phyloP scores from a whole-genome alignment of 2,329 filamentous ascomycete species.

The Celoporthe dispersa region DNA sequence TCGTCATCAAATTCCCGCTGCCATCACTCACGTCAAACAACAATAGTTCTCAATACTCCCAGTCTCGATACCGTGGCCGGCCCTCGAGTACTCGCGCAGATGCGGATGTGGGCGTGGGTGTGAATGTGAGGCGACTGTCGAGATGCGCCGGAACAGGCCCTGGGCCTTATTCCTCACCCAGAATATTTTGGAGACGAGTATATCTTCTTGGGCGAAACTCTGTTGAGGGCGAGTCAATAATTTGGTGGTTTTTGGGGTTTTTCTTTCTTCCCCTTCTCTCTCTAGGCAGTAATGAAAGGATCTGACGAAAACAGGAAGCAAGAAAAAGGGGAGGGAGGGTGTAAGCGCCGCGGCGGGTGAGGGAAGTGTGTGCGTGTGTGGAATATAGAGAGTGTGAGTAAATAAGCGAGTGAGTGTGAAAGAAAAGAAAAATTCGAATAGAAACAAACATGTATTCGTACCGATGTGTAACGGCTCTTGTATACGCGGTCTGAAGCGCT shows the following conservation, averaged over 20 bases:
- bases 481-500: constrained; percentile 22
- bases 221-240: not conserved
- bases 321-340: too few species aligned
- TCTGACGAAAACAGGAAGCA: too few species aligned
- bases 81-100: constrained; percentile 15
- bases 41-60: constrained; percentile 2
- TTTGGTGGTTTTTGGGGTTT: not conserved
- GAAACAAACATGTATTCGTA: not conserved
- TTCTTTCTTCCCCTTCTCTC: not conserved
- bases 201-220: constrained; percentile 18
- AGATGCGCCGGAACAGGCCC: constrained; percentile 22
- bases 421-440: not conserved
- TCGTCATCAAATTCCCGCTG: not conserved
- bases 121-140: constrained; percentile 1
- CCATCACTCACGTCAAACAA: not conserved
- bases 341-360: not conserved
- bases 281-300: too few species aligned
- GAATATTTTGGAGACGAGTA: constrained; percentile 20
- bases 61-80: constrained; percentile 24
- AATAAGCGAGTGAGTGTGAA: not conserved
- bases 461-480: constrained; percentile 27
- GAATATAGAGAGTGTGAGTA: not conserved
- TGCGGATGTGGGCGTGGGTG: not conserved
- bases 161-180: constrained; percentile 24
- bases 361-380: not conserved